Evolutionary conservation across 139 green algal genomes (phyloP).

Genomic region (Edaphochlamys debaryana): DNA sequence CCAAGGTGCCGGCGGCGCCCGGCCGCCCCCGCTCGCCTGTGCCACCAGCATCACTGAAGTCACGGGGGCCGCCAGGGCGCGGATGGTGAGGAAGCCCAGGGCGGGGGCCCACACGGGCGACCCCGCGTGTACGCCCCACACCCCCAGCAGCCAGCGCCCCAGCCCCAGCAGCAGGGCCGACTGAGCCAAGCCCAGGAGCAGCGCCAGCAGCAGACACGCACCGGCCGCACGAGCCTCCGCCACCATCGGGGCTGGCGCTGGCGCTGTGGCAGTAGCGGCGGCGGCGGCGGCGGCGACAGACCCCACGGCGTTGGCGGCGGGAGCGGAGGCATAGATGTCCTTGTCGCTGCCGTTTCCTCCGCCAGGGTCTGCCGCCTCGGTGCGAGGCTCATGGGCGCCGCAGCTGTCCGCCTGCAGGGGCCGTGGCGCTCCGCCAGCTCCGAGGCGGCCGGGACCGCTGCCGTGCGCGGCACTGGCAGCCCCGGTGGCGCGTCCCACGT

Average conservation of each 20-base stretch:
- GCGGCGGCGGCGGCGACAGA: background rate
- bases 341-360: no score
- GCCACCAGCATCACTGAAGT: constrained; percentile 68
- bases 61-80: constrained; percentile 69
- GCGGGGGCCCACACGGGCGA: constrained; percentile 41
- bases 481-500: constrained; percentile 61
- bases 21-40: constrained; percentile 77
- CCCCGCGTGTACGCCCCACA: constrained; percentile 55
- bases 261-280: background rate
- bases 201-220: constrained; percentile 43
- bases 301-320: no score
- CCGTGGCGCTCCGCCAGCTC: no score
- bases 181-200: constrained; percentile 49
- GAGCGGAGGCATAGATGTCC: no score
- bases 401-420: no score
- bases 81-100: constrained; percentile 63
- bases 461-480: no score
- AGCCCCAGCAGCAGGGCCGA: constrained; percentile 57
- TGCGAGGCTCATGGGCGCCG: no score
- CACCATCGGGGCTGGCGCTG: no score
- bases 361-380: no score
- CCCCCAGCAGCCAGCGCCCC: constrained; percentile 23
- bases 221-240: constrained; percentile 20
- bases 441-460: no score
- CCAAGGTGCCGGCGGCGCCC: no score